Evolutionary conservation across 257 asterid genomes (phyloP).

Genomic region (Anisodus tanguticus): DNA sequence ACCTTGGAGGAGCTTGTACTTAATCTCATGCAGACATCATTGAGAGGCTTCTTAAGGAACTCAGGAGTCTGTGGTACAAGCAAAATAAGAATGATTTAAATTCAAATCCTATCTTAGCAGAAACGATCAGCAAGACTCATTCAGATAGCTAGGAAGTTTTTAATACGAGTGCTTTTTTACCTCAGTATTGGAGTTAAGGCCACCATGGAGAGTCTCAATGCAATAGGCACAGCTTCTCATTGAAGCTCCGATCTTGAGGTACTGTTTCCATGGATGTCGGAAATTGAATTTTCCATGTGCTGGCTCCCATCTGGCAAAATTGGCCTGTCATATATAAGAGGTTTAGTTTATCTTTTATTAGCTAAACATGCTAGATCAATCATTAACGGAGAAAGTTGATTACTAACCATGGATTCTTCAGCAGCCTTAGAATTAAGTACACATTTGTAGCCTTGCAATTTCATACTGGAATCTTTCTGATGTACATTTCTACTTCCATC

Average conservation of each 20-base stretch:
- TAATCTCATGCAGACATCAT: constrained; percentile 49
- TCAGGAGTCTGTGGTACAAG: constrained; percentile 50
- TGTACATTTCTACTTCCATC: constrained; percentile 33
- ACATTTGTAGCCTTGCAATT: constrained; percentile 57
- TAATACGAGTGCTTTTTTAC: constrained; percentile 34
- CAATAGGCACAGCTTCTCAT: constrained; percentile 68
- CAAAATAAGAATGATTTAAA: neutral
- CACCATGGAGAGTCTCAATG: constrained; percentile 62
- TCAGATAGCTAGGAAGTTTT: constrained; percentile 11
- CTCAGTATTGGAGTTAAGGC: constrained; percentile 50
- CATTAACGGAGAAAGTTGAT: constrained; percentile 18
- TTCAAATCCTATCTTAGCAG: neutral
- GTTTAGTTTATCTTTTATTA: neutral
- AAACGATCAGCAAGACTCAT: constrained; percentile 4
- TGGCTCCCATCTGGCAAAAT: constrained; percentile 52
- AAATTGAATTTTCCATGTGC: constrained; percentile 46
- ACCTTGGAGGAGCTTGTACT: constrained; percentile 54
- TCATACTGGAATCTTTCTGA: constrained; percentile 42
- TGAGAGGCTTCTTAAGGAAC: constrained; percentile 56
- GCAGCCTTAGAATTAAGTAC: constrained; percentile 71
- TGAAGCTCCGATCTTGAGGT: constrained; percentile 60
- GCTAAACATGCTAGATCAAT: neutral
- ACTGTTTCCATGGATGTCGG: constrained; percentile 52
- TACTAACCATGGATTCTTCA: constrained; percentile 76
- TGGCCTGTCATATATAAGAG: constrained; percentile 37